phyloP scores from a whole-genome alignment of 331 rosid genomes.

The Rosa hybrid region DNA sequence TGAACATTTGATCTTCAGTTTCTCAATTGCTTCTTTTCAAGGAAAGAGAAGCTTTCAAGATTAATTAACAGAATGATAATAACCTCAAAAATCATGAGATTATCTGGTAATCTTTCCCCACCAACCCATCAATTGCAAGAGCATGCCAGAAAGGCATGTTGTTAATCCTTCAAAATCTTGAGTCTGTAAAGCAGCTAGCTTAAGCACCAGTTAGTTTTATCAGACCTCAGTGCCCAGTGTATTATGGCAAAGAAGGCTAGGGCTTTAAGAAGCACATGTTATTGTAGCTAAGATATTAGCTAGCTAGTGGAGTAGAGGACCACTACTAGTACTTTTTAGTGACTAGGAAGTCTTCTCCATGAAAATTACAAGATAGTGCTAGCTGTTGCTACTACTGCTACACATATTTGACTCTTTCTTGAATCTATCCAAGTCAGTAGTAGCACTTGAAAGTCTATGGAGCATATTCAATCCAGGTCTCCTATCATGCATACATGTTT shows the following conservation, averaged over 20 bases:
- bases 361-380: conserved; percentile 7
- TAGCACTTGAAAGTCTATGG: not conserved
- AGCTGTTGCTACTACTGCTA: not conserved
- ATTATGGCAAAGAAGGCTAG: not conserved
- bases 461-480: conserved; percentile 6
- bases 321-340: conserved; percentile 11
- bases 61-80: not conserved
- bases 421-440: conserved; percentile 5
- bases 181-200: conserved; percentile 4
- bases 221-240: conserved; percentile 1
- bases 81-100: not conserved
- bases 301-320: conserved; percentile 22
- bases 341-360: conserved; percentile 27
- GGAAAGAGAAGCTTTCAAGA: not conserved
- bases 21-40: conserved; percentile 8
- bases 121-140: conserved; percentile 12
- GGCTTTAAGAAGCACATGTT: not conserved
- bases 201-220: conserved; percentile 13
- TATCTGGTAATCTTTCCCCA: conserved; percentile 17
- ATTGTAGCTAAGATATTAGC: not conserved
- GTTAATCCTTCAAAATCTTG: conserved; percentile 8
- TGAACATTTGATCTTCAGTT: conserved; percentile 26
- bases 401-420: conserved; percentile 13
- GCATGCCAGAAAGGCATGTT: conserved; percentile 13
- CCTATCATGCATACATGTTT: not conserved